A percentile compares a stretch with the other conserved stretches of the same genome.
Evolutionary conservation across 257 asterid genomes (phyloP).

Genomic region (Solanum sparsipilum): DNA sequence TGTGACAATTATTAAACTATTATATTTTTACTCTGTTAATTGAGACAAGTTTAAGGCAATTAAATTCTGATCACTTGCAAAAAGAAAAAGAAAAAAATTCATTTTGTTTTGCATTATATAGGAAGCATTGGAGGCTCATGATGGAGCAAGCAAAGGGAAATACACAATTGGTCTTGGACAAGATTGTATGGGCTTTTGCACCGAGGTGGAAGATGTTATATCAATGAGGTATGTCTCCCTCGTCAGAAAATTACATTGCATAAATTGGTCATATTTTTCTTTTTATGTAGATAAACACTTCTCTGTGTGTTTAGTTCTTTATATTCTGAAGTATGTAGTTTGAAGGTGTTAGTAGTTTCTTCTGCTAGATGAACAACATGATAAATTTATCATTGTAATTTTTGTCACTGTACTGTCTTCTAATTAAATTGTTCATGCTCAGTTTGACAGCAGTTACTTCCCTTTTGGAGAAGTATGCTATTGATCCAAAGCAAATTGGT

Average conservation of each 20-base stretch:
- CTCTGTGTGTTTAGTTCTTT: neutral
- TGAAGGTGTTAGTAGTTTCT: neutral
- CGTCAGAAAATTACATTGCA: neutral
- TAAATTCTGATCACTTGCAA: neutral
- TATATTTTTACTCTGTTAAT: too few species aligned
- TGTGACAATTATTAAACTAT: neutral
- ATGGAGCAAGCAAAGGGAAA: constrained; percentile 99
- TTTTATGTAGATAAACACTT: neutral
- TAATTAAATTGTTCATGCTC: constrained; percentile 17
- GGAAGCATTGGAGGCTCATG: constrained; percentile 94
- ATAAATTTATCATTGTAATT: neutral
- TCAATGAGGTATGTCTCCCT: constrained; percentile 69
- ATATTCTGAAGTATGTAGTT: neutral
- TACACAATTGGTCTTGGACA: constrained; percentile 99
- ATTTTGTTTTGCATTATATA: constrained; percentile 6
- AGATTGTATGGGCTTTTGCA: constrained; percentile 96
- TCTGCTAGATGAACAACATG: neutral
- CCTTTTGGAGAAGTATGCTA: constrained; percentile 72
- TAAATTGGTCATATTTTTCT: neutral
- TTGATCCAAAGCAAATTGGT: constrained; percentile 87
- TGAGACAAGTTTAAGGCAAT: neutral
- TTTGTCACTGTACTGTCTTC: neutral
- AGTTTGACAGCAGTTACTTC: constrained; percentile 94
- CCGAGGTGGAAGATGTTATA: constrained; percentile 96
- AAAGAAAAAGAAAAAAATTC: neutral